phyloP scores from a whole-genome alignment of 331 rosid genomes.

The Pyrus hybrid region DNA sequence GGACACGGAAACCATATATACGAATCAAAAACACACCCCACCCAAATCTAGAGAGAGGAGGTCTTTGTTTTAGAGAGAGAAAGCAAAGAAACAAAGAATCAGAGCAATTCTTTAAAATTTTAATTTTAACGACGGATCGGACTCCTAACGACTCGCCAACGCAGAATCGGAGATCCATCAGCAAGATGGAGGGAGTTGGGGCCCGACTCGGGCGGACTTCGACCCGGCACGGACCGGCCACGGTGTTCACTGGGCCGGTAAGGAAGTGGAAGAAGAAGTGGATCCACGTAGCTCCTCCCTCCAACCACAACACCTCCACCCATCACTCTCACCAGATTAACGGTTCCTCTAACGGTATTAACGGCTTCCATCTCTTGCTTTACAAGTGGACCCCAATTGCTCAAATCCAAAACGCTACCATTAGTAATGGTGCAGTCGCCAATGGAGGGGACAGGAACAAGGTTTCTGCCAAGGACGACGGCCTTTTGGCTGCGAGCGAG shows the following conservation, averaged over 20 bases:
- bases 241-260: conserved; percentile 95
- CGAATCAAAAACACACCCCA: background rate
- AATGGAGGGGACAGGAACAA: conserved; percentile 27
- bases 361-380: conserved; percentile 72
- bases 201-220: conserved; percentile 96
- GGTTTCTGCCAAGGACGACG: conserved; percentile 17
- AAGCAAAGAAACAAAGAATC: background rate
- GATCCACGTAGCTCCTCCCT: conserved; percentile 67
- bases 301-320: conserved; percentile 13
- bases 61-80: background rate
- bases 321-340: conserved; percentile 20
- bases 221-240: conserved; percentile 93
- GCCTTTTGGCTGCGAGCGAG: conserved; percentile 14
- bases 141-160: conserved; percentile 3
- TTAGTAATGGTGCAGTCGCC: background rate
- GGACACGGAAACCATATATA: conserved; percentile 19
- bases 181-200: conserved; percentile 89
- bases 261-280: conserved; percentile 99
- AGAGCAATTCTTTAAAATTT: background rate
- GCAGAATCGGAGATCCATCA: conserved; percentile 45
- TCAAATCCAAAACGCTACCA: conserved; percentile 47
- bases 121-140: background rate
- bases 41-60: conserved; percentile 12
- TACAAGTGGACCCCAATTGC: conserved; percentile 90
- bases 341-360: conserved; percentile 52